Base-by-base conservation (phyloP, 169 alveolate species). In the Babesia ovata region DNA sequence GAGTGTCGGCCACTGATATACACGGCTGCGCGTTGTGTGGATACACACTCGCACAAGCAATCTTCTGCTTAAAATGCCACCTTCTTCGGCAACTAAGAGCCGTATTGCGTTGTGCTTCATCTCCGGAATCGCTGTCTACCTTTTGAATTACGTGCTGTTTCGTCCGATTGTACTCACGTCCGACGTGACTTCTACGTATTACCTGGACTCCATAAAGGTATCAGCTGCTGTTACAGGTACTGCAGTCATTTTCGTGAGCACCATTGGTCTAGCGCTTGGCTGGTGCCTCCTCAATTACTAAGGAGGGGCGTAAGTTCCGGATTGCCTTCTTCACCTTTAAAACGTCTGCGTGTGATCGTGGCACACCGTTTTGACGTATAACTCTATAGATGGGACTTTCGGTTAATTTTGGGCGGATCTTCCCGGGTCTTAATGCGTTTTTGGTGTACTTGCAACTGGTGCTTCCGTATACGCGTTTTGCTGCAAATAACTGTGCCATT, bases 91-190 rank as follows among this genome's bases (percentile, higher is more conserved):
- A 16, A 21, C 53, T 9, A 79, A 46, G 57, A 48, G 82, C 33
- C 26, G 48, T 16, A 52, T 79, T n/a, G 26, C 67, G 4, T 46
- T 65, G 42, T 22, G 21, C 33, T 6, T 61, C 0, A 14, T 70
- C 14, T 44, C 61, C 24, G 50, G 61, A 21, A 14, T 53, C 44
- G 29, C 45, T 22, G 73, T 19, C 44, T 70, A 52, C 49, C 48
- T 62, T 14, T 14, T 63, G 53, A 65, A 79, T 58, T 67, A 54
- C 59, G 63, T 72, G 60, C 9, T 79, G 7, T 45, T 71, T 28
- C 63, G 87, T 24, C 87, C 87, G n/a, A 14, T 79, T 17, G 69
- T 63, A 14, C 57, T 70, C 36, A 79, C 87, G 49, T 79, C 87
- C 65, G 69, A 54, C 63, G 57, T 63, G 26, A 79, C 87, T 42